phyloP scores from a whole-genome alignment of 129 eudicot species.

The Ambrosia trifida region DNA sequence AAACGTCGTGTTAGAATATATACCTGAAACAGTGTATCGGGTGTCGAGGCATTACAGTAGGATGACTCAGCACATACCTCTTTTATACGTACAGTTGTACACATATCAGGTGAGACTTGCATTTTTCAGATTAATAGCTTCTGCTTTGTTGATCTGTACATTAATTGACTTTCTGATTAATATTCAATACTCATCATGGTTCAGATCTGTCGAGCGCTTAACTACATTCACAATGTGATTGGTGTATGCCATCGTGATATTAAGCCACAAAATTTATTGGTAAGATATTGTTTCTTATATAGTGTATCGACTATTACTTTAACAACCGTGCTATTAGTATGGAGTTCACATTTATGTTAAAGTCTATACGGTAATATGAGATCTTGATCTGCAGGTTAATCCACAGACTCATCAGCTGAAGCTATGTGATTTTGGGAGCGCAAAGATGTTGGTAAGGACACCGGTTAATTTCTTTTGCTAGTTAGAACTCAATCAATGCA shows the following conservation, averaged over 20 bases:
- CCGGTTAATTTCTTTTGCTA: neutral
- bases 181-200: constrained; percentile 5
- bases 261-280: constrained; percentile 91
- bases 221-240: constrained; percentile 79
- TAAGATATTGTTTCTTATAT: constrained; percentile 35
- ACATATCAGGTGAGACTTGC: constrained; percentile 36
- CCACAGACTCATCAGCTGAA: constrained; percentile 94
- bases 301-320: neutral
- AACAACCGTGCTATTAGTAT: neutral
- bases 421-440: constrained; percentile 96
- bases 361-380: constrained; percentile 19
- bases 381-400: constrained; percentile 61
- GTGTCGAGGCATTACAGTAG: constrained; percentile 37
- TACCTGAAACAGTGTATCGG: constrained; percentile 41
- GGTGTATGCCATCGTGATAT: constrained; percentile 98
- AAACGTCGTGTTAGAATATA: constrained; percentile 35
- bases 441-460: constrained; percentile 79
- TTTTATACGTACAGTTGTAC: constrained; percentile 40
- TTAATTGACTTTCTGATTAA: neutral
- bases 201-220: constrained; percentile 91
- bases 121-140: neutral
- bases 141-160: neutral
- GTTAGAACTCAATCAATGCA: neutral
- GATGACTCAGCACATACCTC: constrained; percentile 41
- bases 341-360: constrained; percentile 1